Evolutionary conservation across 23 red algal genomes (phyloP).

Genomic region (Chondrus crispus): DNA sequence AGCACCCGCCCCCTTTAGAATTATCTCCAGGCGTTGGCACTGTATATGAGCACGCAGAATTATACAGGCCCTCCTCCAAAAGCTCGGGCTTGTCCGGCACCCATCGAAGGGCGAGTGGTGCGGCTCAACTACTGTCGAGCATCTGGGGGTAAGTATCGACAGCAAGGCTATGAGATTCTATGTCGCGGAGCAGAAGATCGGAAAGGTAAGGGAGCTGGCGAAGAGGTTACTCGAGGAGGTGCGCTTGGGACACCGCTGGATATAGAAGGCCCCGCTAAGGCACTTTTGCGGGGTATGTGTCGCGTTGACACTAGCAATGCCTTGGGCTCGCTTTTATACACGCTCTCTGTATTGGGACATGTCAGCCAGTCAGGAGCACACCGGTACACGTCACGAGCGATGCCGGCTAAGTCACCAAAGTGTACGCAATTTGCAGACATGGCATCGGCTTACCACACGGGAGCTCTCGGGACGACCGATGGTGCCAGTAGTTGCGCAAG

Average conservation of each 20-base stretch:
- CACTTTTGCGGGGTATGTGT: background rate
- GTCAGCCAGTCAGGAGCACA: background rate
- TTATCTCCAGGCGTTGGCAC: background rate
- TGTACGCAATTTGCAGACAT: background rate
- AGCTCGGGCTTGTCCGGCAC: background rate
- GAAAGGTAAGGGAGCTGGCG: no score
- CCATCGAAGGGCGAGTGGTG: background rate
- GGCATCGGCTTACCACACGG: background rate
- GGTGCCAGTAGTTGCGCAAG: background rate
- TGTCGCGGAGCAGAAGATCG: background rate
- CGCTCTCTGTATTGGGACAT: background rate
- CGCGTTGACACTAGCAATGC: slow-evolving; percentile 1
- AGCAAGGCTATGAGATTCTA: background rate
- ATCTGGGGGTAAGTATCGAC: background rate
- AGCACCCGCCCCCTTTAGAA: background rate
- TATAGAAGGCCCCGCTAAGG: no score
- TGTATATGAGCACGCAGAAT: background rate
- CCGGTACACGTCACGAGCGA: no score
- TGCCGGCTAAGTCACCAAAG: background rate
- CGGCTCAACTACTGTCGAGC: background rate
- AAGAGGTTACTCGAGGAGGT: no score
- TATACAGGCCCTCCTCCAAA: background rate
- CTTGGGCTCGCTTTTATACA: background rate
- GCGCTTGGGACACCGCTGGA: no score
- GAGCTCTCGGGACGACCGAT: background rate